Evolutionary conservation across 768 basidiomycete genomes (phyloP), one percentile per base, ranked within the genome.

Genomic region (Hygrophorus russula): DNA sequence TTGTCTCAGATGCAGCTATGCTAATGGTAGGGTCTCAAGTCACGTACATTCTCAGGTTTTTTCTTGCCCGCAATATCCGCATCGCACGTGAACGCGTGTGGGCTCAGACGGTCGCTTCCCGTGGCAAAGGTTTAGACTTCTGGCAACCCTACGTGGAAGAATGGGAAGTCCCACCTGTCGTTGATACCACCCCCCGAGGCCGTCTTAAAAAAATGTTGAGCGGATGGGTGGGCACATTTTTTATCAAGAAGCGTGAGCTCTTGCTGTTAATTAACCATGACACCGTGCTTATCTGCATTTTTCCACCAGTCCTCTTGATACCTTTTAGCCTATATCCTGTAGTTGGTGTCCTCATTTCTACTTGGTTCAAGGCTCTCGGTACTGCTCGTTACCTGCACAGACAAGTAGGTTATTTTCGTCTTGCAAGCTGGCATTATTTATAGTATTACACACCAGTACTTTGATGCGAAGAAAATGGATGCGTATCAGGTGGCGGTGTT

Each of bases 61-160:
- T 93, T 64, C 73, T 97, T 40, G 71, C 79, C 20, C 77, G 77
- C 36, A 93, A 94, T 60, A 78, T 94, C 37, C 74, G 78, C 19
- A 73, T 91, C 35, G 87, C 90, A 0, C 74, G 82, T 1, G 75
- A 76, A 42, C 73, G 83, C 9, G 89, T 76, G 9, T 88, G 80
- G 75, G 80, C 75, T 14, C 82, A 92, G 56, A 93, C 90, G 0
- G 78, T 94, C 20, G 63, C 71, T 5, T 93, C 89, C 4, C 76
- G 91, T 1, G 82, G 82, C 10, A 94, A 94, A 52, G 78, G 80
- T 0, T 64, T 71, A 0, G 78, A 84, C 7, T 94, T 93, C 64
- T 97, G 89, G 88, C 68, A 71, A 46, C 76, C 78, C 0, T 89
- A 88, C 47, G 75, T 84, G 0, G 82, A 92, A 55, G 88, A 90